Evolutionary conservation across 768 basidiomycete species (phyloP), one percentile per base, ranked within the genome.

Genomic region (Termitomyces sp.): DNA sequence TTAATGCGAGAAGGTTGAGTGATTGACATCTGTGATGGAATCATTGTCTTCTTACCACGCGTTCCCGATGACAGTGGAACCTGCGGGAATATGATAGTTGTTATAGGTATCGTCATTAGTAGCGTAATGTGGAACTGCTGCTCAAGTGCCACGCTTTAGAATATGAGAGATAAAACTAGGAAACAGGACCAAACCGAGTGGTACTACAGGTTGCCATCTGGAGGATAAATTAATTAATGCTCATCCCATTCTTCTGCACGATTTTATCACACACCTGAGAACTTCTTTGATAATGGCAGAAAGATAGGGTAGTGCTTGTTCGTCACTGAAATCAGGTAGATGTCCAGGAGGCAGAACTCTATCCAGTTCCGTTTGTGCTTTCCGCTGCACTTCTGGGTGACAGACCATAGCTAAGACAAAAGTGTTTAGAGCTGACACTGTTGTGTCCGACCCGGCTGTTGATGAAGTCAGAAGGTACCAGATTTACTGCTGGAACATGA

Each of bases 51-150:
- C 64, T 34, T 55, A 75, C 76, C 74, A 76, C 17, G 66, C 62
- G 53, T 76, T 76, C 1, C 67, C 55, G 29, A 76, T 64, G 50
- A 74, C 59, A n/a, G 71, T 69, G 1, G 72, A 60, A 3, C 68
- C 71, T 34, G 71, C 71, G 0, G 76, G 77, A 38, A 80, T 75
- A 50, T 60, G 43, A 52, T 76, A 75, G 0, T 74, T 77, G 25
- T 68, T 60, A 60, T 79, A 79, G 1, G 69, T 59, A 60, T 77
- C 74, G 9, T 77, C 76, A 10, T 66, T 63, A 2, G 55, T 62
- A 7, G 68, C 63, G 25, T 63, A 57, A 60, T 76, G 77, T 6
- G 74, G 71, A 12, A 74, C 29, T 14, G 66, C 77, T 77, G 52
- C 34, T 34, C 10, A 20, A 59, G 25, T 25, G 25, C 9, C 53